These are phyloP conservation scores for Sextonia rubra DNA, from an alignment of 164 flowering plant species.

Conservation along the genomic window DNA sequence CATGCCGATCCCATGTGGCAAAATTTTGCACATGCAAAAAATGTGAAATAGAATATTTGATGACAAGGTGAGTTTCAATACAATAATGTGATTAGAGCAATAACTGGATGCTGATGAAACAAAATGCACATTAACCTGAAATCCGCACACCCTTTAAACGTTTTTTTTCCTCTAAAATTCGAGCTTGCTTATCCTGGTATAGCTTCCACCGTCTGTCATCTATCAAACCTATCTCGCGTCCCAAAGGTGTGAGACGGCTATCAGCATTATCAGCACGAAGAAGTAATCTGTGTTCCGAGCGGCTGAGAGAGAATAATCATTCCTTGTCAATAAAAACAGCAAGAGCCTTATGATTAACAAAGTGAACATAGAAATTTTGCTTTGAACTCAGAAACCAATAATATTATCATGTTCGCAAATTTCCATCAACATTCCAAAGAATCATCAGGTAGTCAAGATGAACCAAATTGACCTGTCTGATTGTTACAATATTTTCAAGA, in stretches of 20 bases:
- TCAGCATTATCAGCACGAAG: slow-evolving; percentile 96
- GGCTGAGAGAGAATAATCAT: slow-evolving; percentile 36
- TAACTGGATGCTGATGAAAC: slow-evolving; percentile 1
- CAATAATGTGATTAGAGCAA: background rate
- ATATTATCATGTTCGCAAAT: background rate
- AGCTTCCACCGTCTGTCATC: slow-evolving; percentile 86
- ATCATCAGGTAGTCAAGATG: too few species aligned
- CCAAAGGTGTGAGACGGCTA: slow-evolving; percentile 94
- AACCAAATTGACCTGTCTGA: too few species aligned
- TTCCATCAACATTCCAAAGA: too few species aligned
- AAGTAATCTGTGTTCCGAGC: slow-evolving; percentile 88
- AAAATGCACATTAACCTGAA: slow-evolving; percentile 48
- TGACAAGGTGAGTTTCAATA: background rate
- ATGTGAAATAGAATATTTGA: background rate
- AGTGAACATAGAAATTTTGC: background rate
- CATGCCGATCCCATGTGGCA: too few species aligned
- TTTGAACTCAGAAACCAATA: background rate
- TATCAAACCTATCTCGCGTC: slow-evolving; percentile 84
- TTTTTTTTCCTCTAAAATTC: slow-evolving; percentile 67
- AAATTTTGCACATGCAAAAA: background rate
- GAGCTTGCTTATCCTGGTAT: slow-evolving; percentile 80
- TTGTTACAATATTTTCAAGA: too few species aligned
- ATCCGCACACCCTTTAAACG: slow-evolving; percentile 66
- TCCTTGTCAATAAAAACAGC: too few species aligned
- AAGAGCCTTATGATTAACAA: background rate